phyloP scores from a whole-genome alignment of 441 rosid genomes.

The Jatropha podagrica region DNA sequence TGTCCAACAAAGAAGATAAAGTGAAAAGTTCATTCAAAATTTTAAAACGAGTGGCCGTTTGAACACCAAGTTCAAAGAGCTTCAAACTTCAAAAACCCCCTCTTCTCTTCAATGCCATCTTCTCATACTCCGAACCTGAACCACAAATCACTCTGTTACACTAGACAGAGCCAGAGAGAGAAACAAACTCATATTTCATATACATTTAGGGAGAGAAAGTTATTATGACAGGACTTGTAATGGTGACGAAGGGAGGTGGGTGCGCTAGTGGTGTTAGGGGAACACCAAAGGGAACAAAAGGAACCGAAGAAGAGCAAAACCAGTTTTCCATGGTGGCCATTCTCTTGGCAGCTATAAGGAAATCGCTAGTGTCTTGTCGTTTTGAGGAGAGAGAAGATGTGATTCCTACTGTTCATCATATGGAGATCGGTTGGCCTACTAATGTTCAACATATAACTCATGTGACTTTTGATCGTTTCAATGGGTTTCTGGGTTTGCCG shows the following conservation, averaged over 20 bases:
- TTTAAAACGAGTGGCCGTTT: constrained; percentile 77
- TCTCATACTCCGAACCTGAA: not conserved
- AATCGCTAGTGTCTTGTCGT: constrained; percentile 82
- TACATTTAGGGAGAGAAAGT: not conserved
- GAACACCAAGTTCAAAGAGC: constrained; percentile 29
- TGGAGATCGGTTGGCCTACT: constrained; percentile 96
- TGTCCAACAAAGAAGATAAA: constrained; percentile 22
- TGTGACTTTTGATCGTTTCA: constrained; percentile 90
- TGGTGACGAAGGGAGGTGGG: constrained; percentile 74
- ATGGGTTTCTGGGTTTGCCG: constrained; percentile 90
- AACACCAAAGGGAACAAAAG: constrained; percentile 36
- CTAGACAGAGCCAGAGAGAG: constrained; percentile 10
- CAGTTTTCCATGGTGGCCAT: constrained; percentile 67
- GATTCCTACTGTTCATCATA: constrained; percentile 48
- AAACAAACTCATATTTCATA: constrained; percentile 2
- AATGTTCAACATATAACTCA: constrained; percentile 87
- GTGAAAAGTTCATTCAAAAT: constrained; percentile 23
- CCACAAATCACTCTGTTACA: not conserved
- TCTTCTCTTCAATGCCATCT: constrained; percentile 25
- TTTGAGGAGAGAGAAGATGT: constrained; percentile 54
- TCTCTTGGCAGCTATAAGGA: constrained; percentile 71
- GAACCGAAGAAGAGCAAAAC: constrained; percentile 54
- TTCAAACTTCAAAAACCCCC: constrained; percentile 23
- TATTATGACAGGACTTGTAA: constrained; percentile 74
- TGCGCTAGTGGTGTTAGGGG: constrained; percentile 40